phyloP scores from a whole-genome alignment of 164 flowering plant species.

The Taxillus chinensis region DNA sequence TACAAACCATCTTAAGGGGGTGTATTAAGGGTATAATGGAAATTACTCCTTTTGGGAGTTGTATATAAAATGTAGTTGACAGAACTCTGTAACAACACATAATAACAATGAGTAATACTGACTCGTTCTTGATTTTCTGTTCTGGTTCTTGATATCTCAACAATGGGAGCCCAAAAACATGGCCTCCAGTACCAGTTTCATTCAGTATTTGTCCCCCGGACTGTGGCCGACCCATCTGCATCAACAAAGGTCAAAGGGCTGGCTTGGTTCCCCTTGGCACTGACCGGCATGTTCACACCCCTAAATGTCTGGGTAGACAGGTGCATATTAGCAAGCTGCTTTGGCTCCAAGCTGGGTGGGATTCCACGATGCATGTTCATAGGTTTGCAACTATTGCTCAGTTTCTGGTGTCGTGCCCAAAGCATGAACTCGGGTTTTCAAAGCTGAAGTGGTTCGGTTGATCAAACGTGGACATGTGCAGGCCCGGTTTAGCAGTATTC shows the following conservation, averaged over 20 bases:
- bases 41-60: too few relatives aligned
- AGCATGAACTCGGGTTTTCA: conserved; percentile 45
- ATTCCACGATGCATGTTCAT: conserved; percentile 64
- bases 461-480: conserved; percentile 42
- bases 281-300: conserved; percentile 28
- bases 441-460: conserved; percentile 63
- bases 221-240: conserved; percentile 49
- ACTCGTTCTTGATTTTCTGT: too few relatives aligned
- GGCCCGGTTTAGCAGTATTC: conserved; percentile 28
- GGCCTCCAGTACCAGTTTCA: conserved; percentile 20
- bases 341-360: conserved; percentile 62
- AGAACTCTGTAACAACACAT: too few relatives aligned
- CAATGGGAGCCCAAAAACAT: conserved; percentile 24
- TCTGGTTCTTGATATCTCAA: too few relatives aligned
- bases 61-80: too few relatives aligned
- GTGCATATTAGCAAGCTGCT: conserved; percentile 52
- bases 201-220: conserved; percentile 32
- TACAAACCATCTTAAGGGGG: too few relatives aligned
- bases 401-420: conserved; percentile 33
- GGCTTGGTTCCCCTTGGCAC: conserved; percentile 21
- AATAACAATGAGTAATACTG: too few relatives aligned
- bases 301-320: conserved; percentile 46
- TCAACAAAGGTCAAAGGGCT: conserved; percentile 32
- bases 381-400: conserved; percentile 30
- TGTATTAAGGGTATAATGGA: too few relatives aligned